These are phyloP conservation scores for Erodium trifolium DNA, from an alignment of 441 rosid genomes.

Conservation along the genomic window DNA sequence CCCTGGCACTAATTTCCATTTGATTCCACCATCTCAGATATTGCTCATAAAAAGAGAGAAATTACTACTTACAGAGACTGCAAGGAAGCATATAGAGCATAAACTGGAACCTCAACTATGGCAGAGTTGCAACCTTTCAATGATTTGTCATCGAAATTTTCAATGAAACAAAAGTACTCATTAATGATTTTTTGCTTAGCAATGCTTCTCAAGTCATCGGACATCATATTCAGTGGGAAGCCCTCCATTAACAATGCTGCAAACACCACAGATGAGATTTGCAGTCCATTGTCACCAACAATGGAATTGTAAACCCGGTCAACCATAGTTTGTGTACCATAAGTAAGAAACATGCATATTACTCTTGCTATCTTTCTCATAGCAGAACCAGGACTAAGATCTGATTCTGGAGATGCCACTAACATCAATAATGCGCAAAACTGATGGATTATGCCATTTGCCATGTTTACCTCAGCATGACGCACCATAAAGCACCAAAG, in stretches of 20 bases:
- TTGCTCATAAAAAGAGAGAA: not conserved
- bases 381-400: conserved; percentile 43
- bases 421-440: conserved; percentile 46
- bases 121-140: conserved; percentile 28
- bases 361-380: conserved; percentile 62
- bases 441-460: conserved; percentile 35
- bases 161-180: conserved; percentile 48
- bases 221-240: conserved; percentile 54
- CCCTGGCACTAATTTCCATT: conserved; percentile 10
- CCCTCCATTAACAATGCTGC: conserved; percentile 66
- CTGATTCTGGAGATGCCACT: conserved; percentile 41
- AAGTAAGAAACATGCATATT: conserved; percentile 47
- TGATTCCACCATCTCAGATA: conserved; percentile 1
- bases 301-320: conserved; percentile 43
- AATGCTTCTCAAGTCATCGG: conserved; percentile 36
- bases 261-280: conserved; percentile 36
- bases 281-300: conserved; percentile 32
- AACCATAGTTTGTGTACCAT: conserved; percentile 41
- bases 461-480: conserved; percentile 45
- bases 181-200: conserved; percentile 49
- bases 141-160: conserved; percentile 31
- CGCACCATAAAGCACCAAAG: conserved; percentile 75
- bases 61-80: conserved; percentile 53
- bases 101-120: conserved; percentile 43
- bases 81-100: conserved; percentile 61